These are phyloP conservation scores for Taphrina populina DNA, from an alignment of 1,139 yeast species.

Conservation along the genomic window DNA sequence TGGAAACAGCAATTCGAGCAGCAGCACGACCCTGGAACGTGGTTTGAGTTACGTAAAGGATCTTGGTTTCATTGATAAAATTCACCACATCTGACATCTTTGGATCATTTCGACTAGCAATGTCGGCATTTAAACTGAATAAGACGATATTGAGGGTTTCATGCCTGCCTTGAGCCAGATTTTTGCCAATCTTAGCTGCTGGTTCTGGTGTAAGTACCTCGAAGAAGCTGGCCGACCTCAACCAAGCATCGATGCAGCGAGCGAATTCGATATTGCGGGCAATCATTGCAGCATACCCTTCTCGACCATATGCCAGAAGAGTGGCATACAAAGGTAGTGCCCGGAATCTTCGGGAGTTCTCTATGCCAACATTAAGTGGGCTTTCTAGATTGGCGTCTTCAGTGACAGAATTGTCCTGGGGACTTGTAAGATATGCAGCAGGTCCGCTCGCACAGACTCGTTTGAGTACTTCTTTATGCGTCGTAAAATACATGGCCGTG, in stretches of 20 bases:
- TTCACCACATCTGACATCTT: slow-evolving; percentile 6
- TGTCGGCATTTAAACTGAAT: not conserved
- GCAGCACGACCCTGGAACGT: slow-evolving; percentile 7
- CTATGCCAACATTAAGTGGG: slow-evolving; percentile 16
- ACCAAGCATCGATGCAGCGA: slow-evolving; percentile 8
- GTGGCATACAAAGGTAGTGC: slow-evolving; percentile 19
- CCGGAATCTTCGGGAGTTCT: slow-evolving; percentile 14
- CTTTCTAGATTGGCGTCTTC: not conserved
- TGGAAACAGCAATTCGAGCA: slow-evolving; percentile 18
- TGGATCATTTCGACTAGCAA: not conserved
- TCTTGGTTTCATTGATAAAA: not conserved
- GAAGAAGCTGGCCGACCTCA: not conserved
- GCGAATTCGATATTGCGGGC: slow-evolving; percentile 8
- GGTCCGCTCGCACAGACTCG: slow-evolving; percentile 17
- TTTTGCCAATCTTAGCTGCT: not conserved
- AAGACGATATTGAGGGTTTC: slow-evolving; percentile 10
- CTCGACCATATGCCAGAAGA: slow-evolving; percentile 11
- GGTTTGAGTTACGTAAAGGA: slow-evolving; percentile 6
- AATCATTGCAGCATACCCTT: slow-evolving; percentile 6
- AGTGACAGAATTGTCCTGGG: not conserved
- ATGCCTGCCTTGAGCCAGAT: not conserved
- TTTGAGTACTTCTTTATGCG: not conserved
- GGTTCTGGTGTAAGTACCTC: slow-evolving; percentile 13
- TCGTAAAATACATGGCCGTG: slow-evolving; percentile 13
- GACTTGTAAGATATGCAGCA: slow-evolving; percentile 13